Percentiles rank a stretch among this genome's conserved stretches.
Conservation (phyloP, 2,329 filamentous ascomycete species). For the Mycosphaerella arachidis region DNA sequence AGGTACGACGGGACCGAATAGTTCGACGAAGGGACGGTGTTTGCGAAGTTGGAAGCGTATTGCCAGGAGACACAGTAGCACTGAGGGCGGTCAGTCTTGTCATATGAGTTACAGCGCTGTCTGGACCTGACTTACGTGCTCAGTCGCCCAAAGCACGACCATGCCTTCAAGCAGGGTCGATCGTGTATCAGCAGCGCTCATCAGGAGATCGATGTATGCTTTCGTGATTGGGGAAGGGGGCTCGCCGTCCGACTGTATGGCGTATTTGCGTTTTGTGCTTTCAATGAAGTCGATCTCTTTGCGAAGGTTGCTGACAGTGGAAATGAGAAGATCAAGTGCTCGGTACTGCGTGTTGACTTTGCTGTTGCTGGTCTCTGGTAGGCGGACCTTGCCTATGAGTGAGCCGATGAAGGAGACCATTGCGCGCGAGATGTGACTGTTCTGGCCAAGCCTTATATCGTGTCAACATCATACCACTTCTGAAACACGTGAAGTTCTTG, state of each 20-base stretch:
- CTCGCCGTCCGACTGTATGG: constrained; percentile 47
- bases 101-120: background rate
- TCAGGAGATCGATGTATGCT: constrained; percentile 56
- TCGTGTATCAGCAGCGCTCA: constrained; percentile 50
- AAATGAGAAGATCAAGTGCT: constrained; percentile 59
- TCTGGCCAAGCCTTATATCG: constrained; percentile 53
- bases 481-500: background rate
- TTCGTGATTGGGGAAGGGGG: constrained; percentile 47
- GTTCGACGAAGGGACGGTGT: constrained; percentile 25
- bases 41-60: constrained; percentile 43
- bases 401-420: constrained; percentile 64
- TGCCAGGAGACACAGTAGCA: constrained; percentile 47
- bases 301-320: constrained; percentile 61
- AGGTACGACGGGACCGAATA: constrained; percentile 33
- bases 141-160: constrained; percentile 72
- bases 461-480: background rate
- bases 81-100: constrained; percentile 25
- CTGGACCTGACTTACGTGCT: constrained; percentile 47
- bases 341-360: constrained; percentile 50
- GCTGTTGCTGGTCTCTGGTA: constrained; percentile 46
- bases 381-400: constrained; percentile 58
- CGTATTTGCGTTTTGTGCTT: constrained; percentile 57
- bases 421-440: constrained; percentile 65
- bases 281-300: constrained; percentile 66
- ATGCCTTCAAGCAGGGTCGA: constrained; percentile 61